Conservation (phyloP, 306 rosid genomes). For the Purshia tridentata region DNA sequence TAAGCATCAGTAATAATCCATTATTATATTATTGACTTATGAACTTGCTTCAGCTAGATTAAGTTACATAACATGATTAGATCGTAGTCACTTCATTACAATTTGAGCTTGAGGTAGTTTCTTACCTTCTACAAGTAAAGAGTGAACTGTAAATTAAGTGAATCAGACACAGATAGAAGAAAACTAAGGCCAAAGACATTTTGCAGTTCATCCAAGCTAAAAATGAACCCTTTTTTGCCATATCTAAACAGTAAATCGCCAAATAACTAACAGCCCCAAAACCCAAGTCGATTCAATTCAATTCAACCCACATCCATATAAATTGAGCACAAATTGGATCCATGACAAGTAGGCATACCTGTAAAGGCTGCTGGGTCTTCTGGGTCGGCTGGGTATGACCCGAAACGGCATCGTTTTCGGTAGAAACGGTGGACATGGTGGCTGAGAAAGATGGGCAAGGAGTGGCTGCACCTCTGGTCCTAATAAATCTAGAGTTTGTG, state of each 20-base stretch:
- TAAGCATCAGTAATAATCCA: background rate
- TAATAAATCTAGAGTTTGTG: background rate
- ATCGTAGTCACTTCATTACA: background rate
- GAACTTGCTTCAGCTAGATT: background rate
- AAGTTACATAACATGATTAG: background rate
- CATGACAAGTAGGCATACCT: constrained; percentile 39
- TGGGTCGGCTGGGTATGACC: constrained; percentile 31
- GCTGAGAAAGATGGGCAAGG: constrained; percentile 35
- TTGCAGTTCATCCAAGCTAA: background rate
- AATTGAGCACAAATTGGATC: constrained; percentile 12
- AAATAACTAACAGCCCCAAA: background rate
- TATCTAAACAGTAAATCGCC: background rate
- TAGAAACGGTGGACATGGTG: constrained; percentile 70
- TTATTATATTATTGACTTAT: background rate
- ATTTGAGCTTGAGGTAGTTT: background rate
- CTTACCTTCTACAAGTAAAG: no score
- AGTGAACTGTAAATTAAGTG: background rate
- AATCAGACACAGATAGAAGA: background rate
- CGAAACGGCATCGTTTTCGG: constrained; percentile 34
- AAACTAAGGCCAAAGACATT: background rate
- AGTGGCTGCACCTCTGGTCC: constrained; percentile 4
- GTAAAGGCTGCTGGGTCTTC: constrained; percentile 46
- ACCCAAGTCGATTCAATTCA: constrained; percentile 13
- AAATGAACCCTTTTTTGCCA: background rate
- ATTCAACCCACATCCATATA: background rate